Evolutionary conservation across 371 early-diverging fungal species (phyloP), one percentile per base, ranked within the genome.

Genomic region (Mucor indicus): DNA sequence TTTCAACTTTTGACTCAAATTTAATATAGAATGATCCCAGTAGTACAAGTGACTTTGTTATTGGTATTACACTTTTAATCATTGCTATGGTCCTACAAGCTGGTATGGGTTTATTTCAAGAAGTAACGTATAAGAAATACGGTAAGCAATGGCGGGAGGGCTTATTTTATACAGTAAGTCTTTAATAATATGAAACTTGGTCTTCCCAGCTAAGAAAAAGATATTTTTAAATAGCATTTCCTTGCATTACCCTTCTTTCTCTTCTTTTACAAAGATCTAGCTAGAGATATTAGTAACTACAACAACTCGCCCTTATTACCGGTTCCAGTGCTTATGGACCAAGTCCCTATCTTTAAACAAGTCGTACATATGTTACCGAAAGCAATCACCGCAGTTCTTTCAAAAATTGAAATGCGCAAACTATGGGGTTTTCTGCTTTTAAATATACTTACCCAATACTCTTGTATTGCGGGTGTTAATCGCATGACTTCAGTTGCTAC

Each of bases 131-230:
- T 50, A 63, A 65, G 16, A 82, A 77, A 43, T 92, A 90, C 50
- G 90, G 92, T 12, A 82, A 87, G 20, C 80, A 88, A 38, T 95
- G 95, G 95, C 76, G 88, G 21, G 95, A 95, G 60, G 91, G 90
- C 0, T 63, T 95, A 29, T 95, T 95, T 55, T 95, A 92, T 53
- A 89, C 86, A 7, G 86, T 86, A 77, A 55, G 66, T 53, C 4
- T 6, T 29, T 8, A 6, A 8, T 8, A 8, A 29, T 8, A 29
- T 8, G 30, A 29, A 6, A 29, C 30, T 29, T 6, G 30, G 12
- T 29, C 8, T 12, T 8, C 6, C 30, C 8, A 29, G 30, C n/a
- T 12, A 29, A 29, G 6, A 8, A 20, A 16, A 10, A 16, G 16
- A 37, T 17, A 48, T 25, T 29, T 29, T 8, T 29, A 6, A 8